phyloP scores from a whole-genome alignment of 2,329 filamentous ascomycete genomes.

The Ophiostoma pallidulum region DNA sequence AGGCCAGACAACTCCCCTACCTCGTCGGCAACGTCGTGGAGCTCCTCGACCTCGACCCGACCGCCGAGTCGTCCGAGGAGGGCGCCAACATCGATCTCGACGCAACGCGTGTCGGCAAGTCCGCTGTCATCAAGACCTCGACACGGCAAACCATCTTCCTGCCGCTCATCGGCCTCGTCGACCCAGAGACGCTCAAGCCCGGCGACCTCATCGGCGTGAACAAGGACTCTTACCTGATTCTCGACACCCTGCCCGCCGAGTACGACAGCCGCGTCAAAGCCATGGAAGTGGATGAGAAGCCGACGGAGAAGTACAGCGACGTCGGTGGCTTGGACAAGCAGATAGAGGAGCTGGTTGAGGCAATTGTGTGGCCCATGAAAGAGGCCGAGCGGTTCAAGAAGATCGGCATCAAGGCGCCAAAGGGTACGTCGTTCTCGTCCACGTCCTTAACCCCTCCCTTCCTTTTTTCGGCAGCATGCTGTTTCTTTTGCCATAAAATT shows the following conservation, averaged over 20 bases:
- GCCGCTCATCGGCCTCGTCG: conserved; percentile 90
- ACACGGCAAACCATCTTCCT: conserved; percentile 98
- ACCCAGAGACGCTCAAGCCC: conserved; percentile 89
- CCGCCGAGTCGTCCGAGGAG: conserved; percentile 90
- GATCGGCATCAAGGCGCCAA: conserved; percentile 98
- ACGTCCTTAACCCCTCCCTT: background rate
- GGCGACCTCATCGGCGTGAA: conserved; percentile 97
- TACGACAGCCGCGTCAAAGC: conserved; percentile 99
- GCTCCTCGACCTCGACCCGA: conserved; percentile 90
- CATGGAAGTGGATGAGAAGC: conserved; percentile 99
- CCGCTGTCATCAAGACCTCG: conserved; percentile 97
- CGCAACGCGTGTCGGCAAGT: conserved; percentile 93
- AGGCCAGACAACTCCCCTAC: conserved; percentile 84
- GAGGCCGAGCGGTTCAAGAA: conserved; percentile 98
- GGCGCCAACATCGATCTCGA: conserved; percentile 98
- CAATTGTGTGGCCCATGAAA: conserved; percentile 99
- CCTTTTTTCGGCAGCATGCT: conserved; percentile 16
- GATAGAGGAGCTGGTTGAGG: conserved; percentile 97
- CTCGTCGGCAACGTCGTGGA: conserved; percentile 98
- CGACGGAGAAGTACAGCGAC: conserved; percentile 96
- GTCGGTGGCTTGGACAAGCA: conserved; percentile 97
- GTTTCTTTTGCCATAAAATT: no score
- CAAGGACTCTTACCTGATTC: conserved; percentile 95
- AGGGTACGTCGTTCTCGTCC: conserved; percentile 53
- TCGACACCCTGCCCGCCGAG: conserved; percentile 93